These are phyloP conservation scores for Dianthus caryophyllus DNA, from an alignment of 148 eudicot genomes.

Conservation along the genomic window DNA sequence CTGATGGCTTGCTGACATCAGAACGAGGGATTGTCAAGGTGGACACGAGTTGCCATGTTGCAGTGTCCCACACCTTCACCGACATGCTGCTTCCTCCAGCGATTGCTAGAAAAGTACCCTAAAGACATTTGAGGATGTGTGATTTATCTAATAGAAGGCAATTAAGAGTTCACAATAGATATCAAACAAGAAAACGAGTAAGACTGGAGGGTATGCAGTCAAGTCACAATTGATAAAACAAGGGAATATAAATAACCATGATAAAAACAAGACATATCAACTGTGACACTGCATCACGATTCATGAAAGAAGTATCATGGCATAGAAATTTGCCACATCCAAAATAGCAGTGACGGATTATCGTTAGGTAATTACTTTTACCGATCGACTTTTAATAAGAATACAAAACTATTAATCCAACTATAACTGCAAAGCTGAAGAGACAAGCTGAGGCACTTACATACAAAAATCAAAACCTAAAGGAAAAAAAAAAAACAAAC, in stretches of 20 bases:
- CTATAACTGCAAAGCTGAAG: not conserved
- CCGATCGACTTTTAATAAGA: too few species aligned
- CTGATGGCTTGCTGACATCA: conserved; percentile 60
- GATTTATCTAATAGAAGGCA: not conserved
- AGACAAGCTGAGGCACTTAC: not conserved
- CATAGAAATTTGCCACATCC: too few species aligned
- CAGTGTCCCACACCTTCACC: conserved; percentile 88
- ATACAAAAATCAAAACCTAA: not conserved
- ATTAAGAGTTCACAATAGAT: not conserved
- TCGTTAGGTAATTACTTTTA: too few species aligned
- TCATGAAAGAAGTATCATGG: too few species aligned
- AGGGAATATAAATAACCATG: not conserved
- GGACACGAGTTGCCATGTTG: conserved; percentile 67
- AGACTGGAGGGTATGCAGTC: not conserved
- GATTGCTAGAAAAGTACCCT: conserved; percentile 90
- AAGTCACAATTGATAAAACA: too few species aligned
- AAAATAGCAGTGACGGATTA: too few species aligned
- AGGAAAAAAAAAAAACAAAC: too few species aligned
- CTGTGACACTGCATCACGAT: not conserved
- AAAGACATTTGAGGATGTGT: conserved; percentile 10
- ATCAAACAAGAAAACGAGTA: not conserved
- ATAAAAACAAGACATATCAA: not conserved
- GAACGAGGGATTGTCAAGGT: conserved; percentile 77
- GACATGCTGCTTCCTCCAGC: conserved; percentile 97
- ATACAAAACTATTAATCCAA: not conserved